These are phyloP conservation scores for Ophiostoma angusticollis DNA, from an alignment of 2,329 filamentous ascomycete species.

Conservation along the genomic window DNA sequence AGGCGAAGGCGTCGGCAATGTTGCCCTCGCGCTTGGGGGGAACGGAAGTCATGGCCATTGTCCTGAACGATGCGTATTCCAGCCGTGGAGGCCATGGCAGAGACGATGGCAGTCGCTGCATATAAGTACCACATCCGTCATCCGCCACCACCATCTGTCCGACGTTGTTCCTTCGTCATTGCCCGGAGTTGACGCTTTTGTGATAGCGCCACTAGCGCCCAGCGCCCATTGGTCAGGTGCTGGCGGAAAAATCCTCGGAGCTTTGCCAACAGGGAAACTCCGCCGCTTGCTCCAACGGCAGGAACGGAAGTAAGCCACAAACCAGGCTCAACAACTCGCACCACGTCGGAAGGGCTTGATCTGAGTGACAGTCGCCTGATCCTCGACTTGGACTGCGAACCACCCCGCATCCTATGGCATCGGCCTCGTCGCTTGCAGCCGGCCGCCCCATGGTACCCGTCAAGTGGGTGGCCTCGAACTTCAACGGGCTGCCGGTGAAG, in stretches of 20 bases:
- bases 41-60: background rate
- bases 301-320: background rate
- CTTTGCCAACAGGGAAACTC: constrained; percentile 2
- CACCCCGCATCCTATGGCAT: constrained; percentile 1
- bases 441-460: too few species aligned
- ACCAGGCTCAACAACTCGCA: too few species aligned
- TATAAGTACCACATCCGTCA: too few species aligned
- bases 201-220: background rate
- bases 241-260: background rate
- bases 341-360: too few species aligned
- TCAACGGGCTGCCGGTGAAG: constrained; percentile 42
- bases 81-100: constrained; percentile 13
- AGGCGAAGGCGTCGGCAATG: constrained; percentile 50
- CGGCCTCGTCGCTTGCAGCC: constrained; percentile 1
- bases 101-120: too few species aligned
- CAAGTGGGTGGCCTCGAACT: constrained; percentile 45
- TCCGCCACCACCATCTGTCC: background rate
- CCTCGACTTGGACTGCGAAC: too few species aligned
- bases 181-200: constrained; percentile 6
- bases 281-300: background rate
- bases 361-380: too few species aligned
- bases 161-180: background rate
- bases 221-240: background rate
- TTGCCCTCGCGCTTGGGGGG: constrained; percentile 42
- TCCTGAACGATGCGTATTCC: background rate